Percentiles rank a stretch among this genome's conserved stretches.
Conservation (phyloP, 2,329 filamentous ascomycete genomes). For the Hymenoscyphus fructigenus region DNA sequence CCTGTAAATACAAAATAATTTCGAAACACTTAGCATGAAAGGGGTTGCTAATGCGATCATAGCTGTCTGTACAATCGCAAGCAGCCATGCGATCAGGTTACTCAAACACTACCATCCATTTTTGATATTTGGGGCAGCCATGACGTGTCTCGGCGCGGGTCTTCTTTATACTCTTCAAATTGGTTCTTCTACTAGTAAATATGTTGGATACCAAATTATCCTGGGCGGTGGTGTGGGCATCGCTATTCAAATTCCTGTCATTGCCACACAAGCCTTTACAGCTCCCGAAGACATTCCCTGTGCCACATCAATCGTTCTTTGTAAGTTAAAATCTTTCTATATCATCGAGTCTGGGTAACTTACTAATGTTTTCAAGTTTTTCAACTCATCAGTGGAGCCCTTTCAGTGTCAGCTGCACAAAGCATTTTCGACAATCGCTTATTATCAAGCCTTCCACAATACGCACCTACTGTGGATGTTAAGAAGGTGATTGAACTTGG, state of each 20-base stretch:
- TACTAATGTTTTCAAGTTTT: slow-evolving; percentile 36
- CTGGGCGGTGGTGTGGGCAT: slow-evolving; percentile 54
- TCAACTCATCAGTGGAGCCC: slow-evolving; percentile 25
- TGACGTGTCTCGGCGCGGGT: slow-evolving; percentile 45
- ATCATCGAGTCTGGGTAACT: neutral
- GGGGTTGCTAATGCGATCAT: neutral
- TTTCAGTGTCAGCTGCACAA: slow-evolving; percentile 24
- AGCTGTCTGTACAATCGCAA: slow-evolving; percentile 7
- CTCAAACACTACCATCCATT: slow-evolving; percentile 36
- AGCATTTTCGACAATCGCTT: slow-evolving; percentile 38
- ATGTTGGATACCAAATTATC: slow-evolving; percentile 57
- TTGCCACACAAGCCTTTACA: slow-evolving; percentile 33
- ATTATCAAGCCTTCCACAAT: slow-evolving; percentile 42
- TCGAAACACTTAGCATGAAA: neutral
- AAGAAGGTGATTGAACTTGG: slow-evolving; percentile 37
- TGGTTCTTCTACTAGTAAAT: slow-evolving; percentile 45
- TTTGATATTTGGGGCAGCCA: slow-evolving; percentile 28
- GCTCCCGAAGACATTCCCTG: slow-evolving; percentile 38
- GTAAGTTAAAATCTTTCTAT: slow-evolving; percentile 3
- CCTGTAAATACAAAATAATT: slow-evolving; percentile 13
- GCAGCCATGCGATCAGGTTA: slow-evolving; percentile 20
- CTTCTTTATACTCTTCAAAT: slow-evolving; percentile 53
- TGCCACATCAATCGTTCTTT: slow-evolving; percentile 43
- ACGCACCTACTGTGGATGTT: slow-evolving; percentile 39
- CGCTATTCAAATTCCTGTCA: slow-evolving; percentile 45